phyloP scores from a whole-genome alignment of 108 stramenopile genomes.

The Licmophora abbreviata region DNA sequence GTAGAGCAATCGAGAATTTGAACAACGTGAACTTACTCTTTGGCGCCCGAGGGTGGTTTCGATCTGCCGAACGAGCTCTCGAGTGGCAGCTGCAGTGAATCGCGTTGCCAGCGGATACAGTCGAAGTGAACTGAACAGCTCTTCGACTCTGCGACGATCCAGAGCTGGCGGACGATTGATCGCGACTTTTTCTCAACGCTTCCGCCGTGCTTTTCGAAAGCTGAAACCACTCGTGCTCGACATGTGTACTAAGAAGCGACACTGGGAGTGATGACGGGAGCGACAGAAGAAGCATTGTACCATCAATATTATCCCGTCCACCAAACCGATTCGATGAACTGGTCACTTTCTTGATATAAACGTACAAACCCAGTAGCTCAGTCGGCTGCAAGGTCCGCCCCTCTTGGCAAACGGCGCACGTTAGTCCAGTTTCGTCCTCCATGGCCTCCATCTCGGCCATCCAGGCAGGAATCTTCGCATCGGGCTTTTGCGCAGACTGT shows the following conservation, averaged over 20 bases:
- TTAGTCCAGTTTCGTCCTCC: slow-evolving; percentile 72
- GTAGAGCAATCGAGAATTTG: too few species aligned
- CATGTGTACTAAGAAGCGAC: slow-evolving; percentile 17
- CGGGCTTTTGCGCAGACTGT: background rate
- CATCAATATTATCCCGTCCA: slow-evolving; percentile 43
- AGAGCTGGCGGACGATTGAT: slow-evolving; percentile 19
- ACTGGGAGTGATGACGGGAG: slow-evolving; percentile 42
- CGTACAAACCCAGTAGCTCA: slow-evolving; percentile 76
- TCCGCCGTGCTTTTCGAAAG: slow-evolving; percentile 35
- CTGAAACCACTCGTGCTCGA: slow-evolving; percentile 32
- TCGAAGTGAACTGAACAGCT: slow-evolving; percentile 40
- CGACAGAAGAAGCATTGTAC: slow-evolving; percentile 45
- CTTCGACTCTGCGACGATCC: slow-evolving; percentile 23
- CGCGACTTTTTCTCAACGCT: slow-evolving; percentile 28
- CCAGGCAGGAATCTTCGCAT: slow-evolving; percentile 53
- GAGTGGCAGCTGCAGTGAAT: slow-evolving; percentile 74
- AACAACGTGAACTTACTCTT: too few species aligned
- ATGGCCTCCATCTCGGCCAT: slow-evolving; percentile 79
- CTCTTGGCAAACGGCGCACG: slow-evolving; percentile 81
- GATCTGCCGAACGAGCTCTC: slow-evolving; percentile 60
- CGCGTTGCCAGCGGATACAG: slow-evolving; percentile 76
- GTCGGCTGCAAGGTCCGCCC: slow-evolving; percentile 68
- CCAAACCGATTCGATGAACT: slow-evolving; percentile 46
- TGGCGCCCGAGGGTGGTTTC: slow-evolving; percentile 70
- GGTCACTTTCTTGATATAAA: slow-evolving; percentile 71